These are phyloP conservation scores for Geotrichum armillariae DNA, from an alignment of 1,139 yeast genomes.

Conservation along the genomic window DNA sequence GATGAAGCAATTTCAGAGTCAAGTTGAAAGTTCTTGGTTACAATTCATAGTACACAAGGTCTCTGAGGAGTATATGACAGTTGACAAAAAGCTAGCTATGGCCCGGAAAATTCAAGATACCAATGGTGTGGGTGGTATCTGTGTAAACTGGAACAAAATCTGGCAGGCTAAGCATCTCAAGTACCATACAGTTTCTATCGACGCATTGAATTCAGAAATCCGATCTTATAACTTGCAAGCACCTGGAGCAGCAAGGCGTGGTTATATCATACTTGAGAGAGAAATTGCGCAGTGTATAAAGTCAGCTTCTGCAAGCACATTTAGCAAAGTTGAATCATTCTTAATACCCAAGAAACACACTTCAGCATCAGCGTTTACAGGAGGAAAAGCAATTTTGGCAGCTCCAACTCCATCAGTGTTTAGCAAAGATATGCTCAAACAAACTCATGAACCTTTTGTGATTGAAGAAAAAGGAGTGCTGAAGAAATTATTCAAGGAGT, in stretches of 20 bases:
- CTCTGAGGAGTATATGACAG: neutral
- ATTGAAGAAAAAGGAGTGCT: slow-evolving; percentile 36
- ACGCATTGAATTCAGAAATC: slow-evolving; percentile 55
- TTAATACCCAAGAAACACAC: neutral
- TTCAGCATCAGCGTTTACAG: neutral
- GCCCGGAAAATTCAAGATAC: neutral
- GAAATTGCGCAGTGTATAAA: slow-evolving; percentile 44
- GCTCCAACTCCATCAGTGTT: neutral
- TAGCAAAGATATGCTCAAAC: neutral
- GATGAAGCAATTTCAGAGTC: slow-evolving; percentile 47
- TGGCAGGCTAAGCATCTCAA: slow-evolving; percentile 45
- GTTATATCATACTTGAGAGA: slow-evolving; percentile 53
- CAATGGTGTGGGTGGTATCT: neutral
- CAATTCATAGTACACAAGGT: slow-evolving; percentile 13
- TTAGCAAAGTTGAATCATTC: neutral
- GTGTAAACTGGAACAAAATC: slow-evolving; percentile 23
- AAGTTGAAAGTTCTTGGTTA: slow-evolving; percentile 24
- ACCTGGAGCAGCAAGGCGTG: slow-evolving; percentile 71
- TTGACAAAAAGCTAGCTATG: neutral
- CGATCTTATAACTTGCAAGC: slow-evolving; percentile 80
- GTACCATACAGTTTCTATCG: slow-evolving; percentile 49
- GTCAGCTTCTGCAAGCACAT: neutral
- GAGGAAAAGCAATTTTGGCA: neutral
- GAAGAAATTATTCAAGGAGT: slow-evolving; percentile 34
- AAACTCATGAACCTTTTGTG: slow-evolving; percentile 6